Percentiles rank a stretch among this genome's conserved stretches.
These are phyloP conservation scores for Berkeleyomyces rouxiae DNA, from an alignment of 2,329 filamentous ascomycete genomes.

Conservation along the genomic window DNA sequence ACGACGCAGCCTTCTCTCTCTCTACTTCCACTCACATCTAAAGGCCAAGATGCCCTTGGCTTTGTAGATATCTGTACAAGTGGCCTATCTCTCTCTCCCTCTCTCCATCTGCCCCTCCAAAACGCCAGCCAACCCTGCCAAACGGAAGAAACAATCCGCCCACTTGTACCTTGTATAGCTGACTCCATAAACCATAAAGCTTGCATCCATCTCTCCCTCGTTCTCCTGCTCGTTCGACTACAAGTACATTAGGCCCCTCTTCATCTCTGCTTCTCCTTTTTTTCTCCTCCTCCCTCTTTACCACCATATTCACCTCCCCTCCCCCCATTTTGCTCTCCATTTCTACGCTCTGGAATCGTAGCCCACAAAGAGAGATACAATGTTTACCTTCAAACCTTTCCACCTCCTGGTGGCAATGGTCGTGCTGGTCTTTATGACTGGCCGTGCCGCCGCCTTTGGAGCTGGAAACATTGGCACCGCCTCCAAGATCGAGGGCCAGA, in stretches of 20 bases:
- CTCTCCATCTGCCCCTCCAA: not conserved
- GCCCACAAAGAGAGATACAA: constrained; percentile 18
- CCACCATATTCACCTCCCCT: constrained; percentile 1
- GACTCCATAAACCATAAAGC: not conserved
- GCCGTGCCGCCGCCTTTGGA: constrained; percentile 61
- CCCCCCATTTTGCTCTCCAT: not conserved
- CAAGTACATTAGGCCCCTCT: not conserved
- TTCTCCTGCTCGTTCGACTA: constrained; percentile 2
- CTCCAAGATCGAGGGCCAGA: constrained; percentile 66
- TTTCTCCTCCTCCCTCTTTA: constrained; percentile 15
- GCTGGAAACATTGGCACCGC: constrained; percentile 77
- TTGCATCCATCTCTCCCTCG: constrained; percentile 12
- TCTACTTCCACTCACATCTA: no score
- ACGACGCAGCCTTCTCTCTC: no score
- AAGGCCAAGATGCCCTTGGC: no score
- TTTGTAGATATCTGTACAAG: no score
- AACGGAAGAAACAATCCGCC: not conserved
- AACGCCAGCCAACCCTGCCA: not conserved
- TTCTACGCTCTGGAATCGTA: constrained; percentile 12
- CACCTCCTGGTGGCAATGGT: constrained; percentile 38
- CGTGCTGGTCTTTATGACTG: constrained; percentile 49
- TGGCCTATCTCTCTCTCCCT: no score
- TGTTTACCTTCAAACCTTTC: constrained; percentile 33
- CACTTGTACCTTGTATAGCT: not conserved
- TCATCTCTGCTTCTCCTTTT: constrained; percentile 14